These are phyloP conservation scores for Leccinum huronense DNA, from an alignment of 1,284 basidiomycete species.

Conservation along the genomic window DNA sequence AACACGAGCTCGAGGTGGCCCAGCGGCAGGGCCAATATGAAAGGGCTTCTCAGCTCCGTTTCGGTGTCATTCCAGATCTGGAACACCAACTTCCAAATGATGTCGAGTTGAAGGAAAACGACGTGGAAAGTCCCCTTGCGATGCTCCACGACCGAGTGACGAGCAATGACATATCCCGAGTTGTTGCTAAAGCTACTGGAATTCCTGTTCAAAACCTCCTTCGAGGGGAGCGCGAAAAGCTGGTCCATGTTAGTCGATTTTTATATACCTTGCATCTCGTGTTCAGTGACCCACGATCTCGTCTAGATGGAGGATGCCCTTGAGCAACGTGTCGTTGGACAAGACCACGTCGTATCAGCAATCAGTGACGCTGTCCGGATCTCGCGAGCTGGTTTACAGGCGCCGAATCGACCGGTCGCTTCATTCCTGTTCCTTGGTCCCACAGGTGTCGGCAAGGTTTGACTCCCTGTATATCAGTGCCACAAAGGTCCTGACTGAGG, in stretches of 20 bases:
- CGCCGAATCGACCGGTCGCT: slow-evolving; percentile 84
- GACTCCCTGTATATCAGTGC: slow-evolving; percentile 7
- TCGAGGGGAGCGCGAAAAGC: slow-evolving; percentile 86
- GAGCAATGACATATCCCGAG: slow-evolving; percentile 83
- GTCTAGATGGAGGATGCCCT: slow-evolving; percentile 82
- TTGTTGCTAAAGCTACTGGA: slow-evolving; percentile 87
- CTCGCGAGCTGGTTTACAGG: slow-evolving; percentile 86
- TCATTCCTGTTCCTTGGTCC: slow-evolving; percentile 91
- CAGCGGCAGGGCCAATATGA: slow-evolving; percentile 86
- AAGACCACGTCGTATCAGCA: slow-evolving; percentile 78
- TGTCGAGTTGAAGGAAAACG: slow-evolving; percentile 40
- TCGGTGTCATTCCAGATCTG: slow-evolving; percentile 81
- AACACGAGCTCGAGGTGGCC: slow-evolving; percentile 83
- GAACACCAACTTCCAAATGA: slow-evolving; percentile 72
- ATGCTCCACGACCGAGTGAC: slow-evolving; percentile 88
- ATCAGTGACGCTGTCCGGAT: slow-evolving; percentile 89
- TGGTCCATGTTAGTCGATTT: slow-evolving; percentile 69
- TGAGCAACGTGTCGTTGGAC: slow-evolving; percentile 78
- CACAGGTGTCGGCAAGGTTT: slow-evolving; percentile 80
- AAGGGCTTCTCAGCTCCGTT: slow-evolving; percentile 77
- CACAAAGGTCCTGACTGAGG: slow-evolving; percentile 7
- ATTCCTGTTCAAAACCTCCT: slow-evolving; percentile 89
- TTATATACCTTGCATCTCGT: slow-evolving; percentile 11
- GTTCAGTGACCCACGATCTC: slow-evolving; percentile 7
- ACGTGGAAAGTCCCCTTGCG: slow-evolving; percentile 49